Evolutionary conservation across 2,329 filamentous ascomycete genomes (phyloP), one percentile per base, ranked within the genome.

Genomic region (Fusarium gaditjirri): DNA sequence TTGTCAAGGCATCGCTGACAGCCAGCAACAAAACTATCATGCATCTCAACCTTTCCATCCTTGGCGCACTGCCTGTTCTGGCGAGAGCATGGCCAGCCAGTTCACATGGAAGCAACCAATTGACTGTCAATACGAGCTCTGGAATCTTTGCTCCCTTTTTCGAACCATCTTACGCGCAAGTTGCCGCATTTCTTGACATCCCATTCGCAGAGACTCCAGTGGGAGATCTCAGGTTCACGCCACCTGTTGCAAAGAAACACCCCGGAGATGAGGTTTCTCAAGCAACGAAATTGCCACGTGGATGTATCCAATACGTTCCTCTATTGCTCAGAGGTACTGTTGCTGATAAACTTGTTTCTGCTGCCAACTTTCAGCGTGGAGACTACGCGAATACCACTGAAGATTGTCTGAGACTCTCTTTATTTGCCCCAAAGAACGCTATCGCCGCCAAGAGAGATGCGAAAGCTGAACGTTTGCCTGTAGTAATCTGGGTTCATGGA

Each of bases 131-230:
- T 19, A 74, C 71, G 1, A 74, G 64, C 19, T 74, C 71, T 41
- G 72, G 72, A 3, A 35, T 63, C 10, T 74, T 72, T 41, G 23
- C 46, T 4, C 72, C 72, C 17, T 62, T 68, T 23, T 44, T 65
- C 7, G 36, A 58, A 2, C 29, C 46, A 17, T 14, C 36, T 0
- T 50, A 74, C 9, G 65, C 61, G 0, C 44, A 59, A 2, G 58
- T 74, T 14, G 71, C 72, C 16, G 62, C 68, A 14, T 74, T 74
- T 36, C 47, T 73, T 17, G 61, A 74, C 14, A 72, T 74, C 29
- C 65, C 72, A 0, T 74, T 64, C 14, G 72, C 71, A 11, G 65
- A 74, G 14, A 65, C 27, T 3, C 72, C 72, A 8, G 19, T 46
- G 12, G 59, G 68, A 4, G 27, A 55, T 4, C 65, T 74, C 17